Percentiles rank a stretch among this genome's conserved stretches.
phyloP scores from a whole-genome alignment of 2,329 filamentous ascomycete genomes.

The Pyrenochaeta sp. region DNA sequence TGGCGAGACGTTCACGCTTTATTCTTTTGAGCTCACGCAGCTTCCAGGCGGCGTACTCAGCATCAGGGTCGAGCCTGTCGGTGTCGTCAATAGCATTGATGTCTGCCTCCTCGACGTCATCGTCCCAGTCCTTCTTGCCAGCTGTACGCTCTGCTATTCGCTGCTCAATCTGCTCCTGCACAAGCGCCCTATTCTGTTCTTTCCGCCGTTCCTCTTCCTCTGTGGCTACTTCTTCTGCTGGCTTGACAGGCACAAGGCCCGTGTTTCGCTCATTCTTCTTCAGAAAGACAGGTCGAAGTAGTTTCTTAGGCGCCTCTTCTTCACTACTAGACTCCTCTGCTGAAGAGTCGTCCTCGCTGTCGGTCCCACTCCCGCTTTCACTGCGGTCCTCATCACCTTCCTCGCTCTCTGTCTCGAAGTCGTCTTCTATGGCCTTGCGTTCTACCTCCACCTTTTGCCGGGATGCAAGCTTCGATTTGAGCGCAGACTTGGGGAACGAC shows the following conservation, averaged over 20 bases:
- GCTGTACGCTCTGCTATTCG: slow-evolving; percentile 77
- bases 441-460: slow-evolving; percentile 42
- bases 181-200: slow-evolving; percentile 77
- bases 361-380: slow-evolving; percentile 20
- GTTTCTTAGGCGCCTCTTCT: slow-evolving; percentile 64
- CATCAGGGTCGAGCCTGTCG: slow-evolving; percentile 85
- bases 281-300: slow-evolving; percentile 73
- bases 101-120: slow-evolving; percentile 69
- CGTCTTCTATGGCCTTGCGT: slow-evolving; percentile 57
- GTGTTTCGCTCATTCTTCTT: slow-evolving; percentile 68
- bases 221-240: slow-evolving; percentile 54
- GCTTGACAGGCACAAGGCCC: slow-evolving; percentile 35
- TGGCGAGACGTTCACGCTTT: slow-evolving; percentile 83
- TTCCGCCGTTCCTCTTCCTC: slow-evolving; percentile 68
- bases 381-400: slow-evolving; percentile 25
- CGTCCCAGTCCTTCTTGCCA: slow-evolving; percentile 87
- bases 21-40: slow-evolving; percentile 89
- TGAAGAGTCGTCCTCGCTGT: slow-evolving; percentile 36
- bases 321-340: slow-evolving; percentile 66
- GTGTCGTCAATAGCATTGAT: slow-evolving; percentile 85
- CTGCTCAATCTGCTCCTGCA: slow-evolving; percentile 88
- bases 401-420: slow-evolving; percentile 66
- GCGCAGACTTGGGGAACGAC: slow-evolving; percentile 57
- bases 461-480: slow-evolving; percentile 54
- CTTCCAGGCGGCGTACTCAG: slow-evolving; percentile 92